Percentiles rank a stretch among this genome's conserved stretches.
Evolutionary conservation across 192 early-diverging fungal species (phyloP).

Genomic region (Coemansia asiatica): DNA sequence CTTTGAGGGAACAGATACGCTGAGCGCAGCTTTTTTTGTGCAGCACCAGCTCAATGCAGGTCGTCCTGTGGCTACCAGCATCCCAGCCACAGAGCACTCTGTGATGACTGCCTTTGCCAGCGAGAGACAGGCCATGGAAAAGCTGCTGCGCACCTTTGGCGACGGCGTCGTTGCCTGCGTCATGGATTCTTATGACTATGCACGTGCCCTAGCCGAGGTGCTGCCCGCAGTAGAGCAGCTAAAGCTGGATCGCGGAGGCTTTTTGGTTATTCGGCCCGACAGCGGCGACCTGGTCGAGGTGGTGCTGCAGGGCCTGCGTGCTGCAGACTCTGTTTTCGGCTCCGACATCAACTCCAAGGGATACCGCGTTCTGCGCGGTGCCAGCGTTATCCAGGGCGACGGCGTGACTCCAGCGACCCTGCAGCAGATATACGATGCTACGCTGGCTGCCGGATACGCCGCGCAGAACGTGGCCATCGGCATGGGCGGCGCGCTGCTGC

Average conservation of each 20-base stretch:
- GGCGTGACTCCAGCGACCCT: slow-evolving; percentile 64
- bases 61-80: slow-evolving; percentile 69
- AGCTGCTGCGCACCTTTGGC: slow-evolving; percentile 69
- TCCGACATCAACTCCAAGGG: slow-evolving; percentile 68
- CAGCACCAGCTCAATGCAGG: slow-evolving; percentile 76
- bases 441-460: slow-evolving; percentile 62
- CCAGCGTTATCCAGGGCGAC: slow-evolving; percentile 84
- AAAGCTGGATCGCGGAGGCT: slow-evolving; percentile 76
- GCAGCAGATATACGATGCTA: slow-evolving; percentile 58
- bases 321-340: slow-evolving; percentile 76
- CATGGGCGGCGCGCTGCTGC: slow-evolving; percentile 85
- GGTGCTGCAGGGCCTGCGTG: slow-evolving; percentile 69
- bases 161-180: slow-evolving; percentile 78
- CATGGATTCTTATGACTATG: slow-evolving; percentile 91
- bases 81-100: slow-evolving; percentile 90
- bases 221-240: slow-evolving; percentile 66
- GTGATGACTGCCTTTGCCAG: slow-evolving; percentile 76
- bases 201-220: slow-evolving; percentile 67
- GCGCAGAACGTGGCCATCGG: slow-evolving; percentile 78
- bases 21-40: slow-evolving; percentile 76
- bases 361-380: slow-evolving; percentile 72
- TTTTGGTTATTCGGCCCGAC: slow-evolving; percentile 81
- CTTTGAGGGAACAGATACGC: slow-evolving; percentile 78
- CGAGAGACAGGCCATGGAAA: slow-evolving; percentile 71
- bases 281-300: slow-evolving; percentile 79